A percentile compares a stretch with the other conserved stretches of the same genome.
Conservation (phyloP, 352 stramenopile genomes). For the Phytophthora syringae region DNA sequence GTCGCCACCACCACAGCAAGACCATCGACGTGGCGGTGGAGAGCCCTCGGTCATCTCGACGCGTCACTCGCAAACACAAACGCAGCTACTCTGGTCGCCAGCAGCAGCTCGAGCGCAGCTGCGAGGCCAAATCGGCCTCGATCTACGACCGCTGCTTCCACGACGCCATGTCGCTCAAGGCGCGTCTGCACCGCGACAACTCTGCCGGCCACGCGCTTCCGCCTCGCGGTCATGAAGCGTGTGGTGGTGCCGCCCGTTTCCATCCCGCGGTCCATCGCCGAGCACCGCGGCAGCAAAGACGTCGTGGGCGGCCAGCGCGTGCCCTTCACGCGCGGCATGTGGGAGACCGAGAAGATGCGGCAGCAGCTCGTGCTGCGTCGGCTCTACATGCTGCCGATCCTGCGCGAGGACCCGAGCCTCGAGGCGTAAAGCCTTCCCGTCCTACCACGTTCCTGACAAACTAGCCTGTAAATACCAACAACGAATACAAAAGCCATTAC, state of each 20-base stretch:
- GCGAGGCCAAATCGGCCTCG: conserved; percentile 9
- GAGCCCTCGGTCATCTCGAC: conserved; percentile 21
- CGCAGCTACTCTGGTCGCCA: conserved; percentile 22
- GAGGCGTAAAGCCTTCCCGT: conserved; percentile 13
- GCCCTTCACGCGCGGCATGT: conserved; percentile 72
- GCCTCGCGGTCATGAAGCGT: conserved; percentile 66
- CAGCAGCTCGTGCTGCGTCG: conserved; percentile 37
- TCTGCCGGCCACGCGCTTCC: conserved; percentile 48
- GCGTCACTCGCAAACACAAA: conserved; percentile 37
- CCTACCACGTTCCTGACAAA: conserved; percentile 9
- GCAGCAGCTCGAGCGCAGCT: conserved; percentile 16
- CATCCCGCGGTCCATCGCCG: conserved; percentile 57
- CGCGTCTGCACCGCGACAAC: conserved; percentile 26
- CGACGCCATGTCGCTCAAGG: conserved; percentile 40
- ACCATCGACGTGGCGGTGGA: conserved; percentile 26
- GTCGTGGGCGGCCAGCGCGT: conserved; percentile 65
- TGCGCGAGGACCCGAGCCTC: conserved; percentile 23
- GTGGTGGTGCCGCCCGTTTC: conserved; percentile 59
- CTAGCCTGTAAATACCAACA: conserved; percentile 20
- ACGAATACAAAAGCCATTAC: conserved; percentile 19
- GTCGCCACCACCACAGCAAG: conserved; percentile 27
- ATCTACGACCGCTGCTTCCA: conserved; percentile 36
- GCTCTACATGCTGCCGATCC: conserved; percentile 32
- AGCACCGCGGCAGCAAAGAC: conserved; percentile 43
- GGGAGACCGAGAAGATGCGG: conserved; percentile 67